Conservation (phyloP, 108 stramenopile species). For the Stephanodiscus triporus region DNA sequence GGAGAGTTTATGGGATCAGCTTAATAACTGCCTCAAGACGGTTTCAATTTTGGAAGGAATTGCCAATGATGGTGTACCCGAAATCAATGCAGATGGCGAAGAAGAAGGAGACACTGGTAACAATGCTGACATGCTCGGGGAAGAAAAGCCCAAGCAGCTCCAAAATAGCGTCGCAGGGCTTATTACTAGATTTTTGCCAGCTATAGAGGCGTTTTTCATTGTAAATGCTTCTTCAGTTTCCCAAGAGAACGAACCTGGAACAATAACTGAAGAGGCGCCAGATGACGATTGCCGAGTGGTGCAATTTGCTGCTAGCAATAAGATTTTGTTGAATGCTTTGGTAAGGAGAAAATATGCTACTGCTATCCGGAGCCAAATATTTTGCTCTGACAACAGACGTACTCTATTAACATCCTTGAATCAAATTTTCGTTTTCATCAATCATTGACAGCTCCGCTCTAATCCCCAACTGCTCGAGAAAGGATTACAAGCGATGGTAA, state of each 20-base stretch:
- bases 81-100: slow-evolving; percentile 41
- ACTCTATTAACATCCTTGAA: not conserved
- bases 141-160: slow-evolving; percentile 64
- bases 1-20: slow-evolving; percentile 80
- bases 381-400: not conserved
- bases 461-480: slow-evolving; percentile 89
- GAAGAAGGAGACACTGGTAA: slow-evolving; percentile 38
- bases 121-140: slow-evolving; percentile 40
- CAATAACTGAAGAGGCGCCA: slow-evolving; percentile 21
- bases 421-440: slow-evolving; percentile 3
- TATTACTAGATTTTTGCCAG: slow-evolving; percentile 91
- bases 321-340: slow-evolving; percentile 90
- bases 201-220: slow-evolving; percentile 95
- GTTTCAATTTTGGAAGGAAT: slow-evolving; percentile 83
- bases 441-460: slow-evolving; percentile 55
- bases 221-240: slow-evolving; percentile 71
- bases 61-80: slow-evolving; percentile 63
- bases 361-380: not conserved
- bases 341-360: slow-evolving; percentile 3
- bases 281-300: slow-evolving; percentile 59
- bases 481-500: slow-evolving; percentile 83
- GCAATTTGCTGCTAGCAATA: slow-evolving; percentile 87
- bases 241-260: slow-evolving; percentile 17
- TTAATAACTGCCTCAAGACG: slow-evolving; percentile 72
- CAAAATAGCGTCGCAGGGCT: slow-evolving; percentile 71